Base-by-base conservation (phyloP, 495 filamentous ascomycete species). In the Penicillium paradoxum region DNA sequence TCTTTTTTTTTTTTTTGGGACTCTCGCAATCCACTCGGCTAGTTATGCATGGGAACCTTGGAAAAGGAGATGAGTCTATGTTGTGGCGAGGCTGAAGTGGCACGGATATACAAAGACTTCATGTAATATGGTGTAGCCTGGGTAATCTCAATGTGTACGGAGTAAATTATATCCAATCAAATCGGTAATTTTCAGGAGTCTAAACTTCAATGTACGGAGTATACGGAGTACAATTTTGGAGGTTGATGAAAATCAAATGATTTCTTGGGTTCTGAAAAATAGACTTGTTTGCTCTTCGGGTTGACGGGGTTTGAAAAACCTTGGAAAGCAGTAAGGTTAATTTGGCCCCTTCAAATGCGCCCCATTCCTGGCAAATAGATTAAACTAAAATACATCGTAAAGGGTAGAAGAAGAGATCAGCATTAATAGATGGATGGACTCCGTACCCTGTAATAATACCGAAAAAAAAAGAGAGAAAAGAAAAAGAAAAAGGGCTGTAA, bases 21-120 rank as follows among this genome's bases (percentile, higher is more conserved):
- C 30, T 38, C 18, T 54, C 59, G 41, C 51, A 56, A 57, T 57
- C 46, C 50, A 51, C 42, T 55, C 34, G 39, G 19, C 39, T 15
- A 46, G 34, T 57, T 60, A 49, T 63, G 54, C 57, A 63, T 55
- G 50, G 47, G 54, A 58, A 63, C 54, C 60, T 51, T 63, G 60
- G 60, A 33, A 58, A 9, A 41, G 30, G 49, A 39, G 48, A 49
- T 43, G 30, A 51, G 48, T 43, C 41, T 44, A 33, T 32, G 44
- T 29, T 29, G 40, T 43, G 40, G 40, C 40, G 40, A 37, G 34
- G 42, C 25, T 45, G 42, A 29, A 37, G 32, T 37, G 32, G 30
- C 30, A 48, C 30, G 32, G 33, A 14, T 37, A 30, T 30, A 44
- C 24, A 33, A 45, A 45, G 43, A 11, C 29, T 33, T 45, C 17